Conservation (phyloP, 208 protist genomes). For the Crithidia sp. region DNA sequence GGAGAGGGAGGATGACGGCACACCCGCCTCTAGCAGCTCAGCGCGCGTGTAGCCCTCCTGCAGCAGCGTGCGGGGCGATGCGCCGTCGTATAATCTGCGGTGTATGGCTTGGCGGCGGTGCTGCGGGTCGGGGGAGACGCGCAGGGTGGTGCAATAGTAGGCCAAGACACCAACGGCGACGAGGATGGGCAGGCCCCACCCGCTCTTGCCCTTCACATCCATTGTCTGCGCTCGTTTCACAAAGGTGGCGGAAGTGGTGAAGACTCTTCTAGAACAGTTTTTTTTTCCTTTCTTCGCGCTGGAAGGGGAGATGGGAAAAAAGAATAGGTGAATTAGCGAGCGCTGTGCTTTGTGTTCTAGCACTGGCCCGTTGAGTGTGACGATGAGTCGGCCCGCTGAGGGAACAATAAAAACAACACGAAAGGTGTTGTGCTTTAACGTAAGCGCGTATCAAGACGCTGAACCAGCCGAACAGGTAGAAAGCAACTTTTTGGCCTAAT, state of each 20-base stretch:
- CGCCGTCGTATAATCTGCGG: conserved; percentile 4
- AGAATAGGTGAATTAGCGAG: not conserved
- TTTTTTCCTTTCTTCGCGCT: too few relatives aligned
- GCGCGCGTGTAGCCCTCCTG: conserved; percentile 23
- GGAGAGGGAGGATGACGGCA: conserved; percentile 15
- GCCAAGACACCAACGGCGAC: conserved; percentile 21
- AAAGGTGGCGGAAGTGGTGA: not conserved
- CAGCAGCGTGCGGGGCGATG: conserved; percentile 19
- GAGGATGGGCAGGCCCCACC: conserved; percentile 21
- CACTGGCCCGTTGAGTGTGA: too few relatives aligned
- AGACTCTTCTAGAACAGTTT: not conserved
- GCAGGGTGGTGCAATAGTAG: conserved; percentile 16
- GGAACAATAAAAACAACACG: too few relatives aligned
- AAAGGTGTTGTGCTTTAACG: too few relatives aligned
- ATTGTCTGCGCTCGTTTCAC: not conserved
- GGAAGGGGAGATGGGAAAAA: not conserved
- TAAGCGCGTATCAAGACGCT: too few relatives aligned
- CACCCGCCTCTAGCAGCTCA: conserved; percentile 27
- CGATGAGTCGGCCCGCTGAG: too few relatives aligned
- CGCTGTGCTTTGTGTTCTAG: too few relatives aligned
- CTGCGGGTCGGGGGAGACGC: not conserved
- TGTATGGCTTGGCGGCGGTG: conserved; percentile 6
- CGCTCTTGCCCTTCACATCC: conserved; percentile 16
- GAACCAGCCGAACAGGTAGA: too few relatives aligned
- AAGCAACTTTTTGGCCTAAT: too few relatives aligned